Evolutionary conservation across 768 basidiomycete species (phyloP).

Genomic region (Xerocomus potaroensis): DNA sequence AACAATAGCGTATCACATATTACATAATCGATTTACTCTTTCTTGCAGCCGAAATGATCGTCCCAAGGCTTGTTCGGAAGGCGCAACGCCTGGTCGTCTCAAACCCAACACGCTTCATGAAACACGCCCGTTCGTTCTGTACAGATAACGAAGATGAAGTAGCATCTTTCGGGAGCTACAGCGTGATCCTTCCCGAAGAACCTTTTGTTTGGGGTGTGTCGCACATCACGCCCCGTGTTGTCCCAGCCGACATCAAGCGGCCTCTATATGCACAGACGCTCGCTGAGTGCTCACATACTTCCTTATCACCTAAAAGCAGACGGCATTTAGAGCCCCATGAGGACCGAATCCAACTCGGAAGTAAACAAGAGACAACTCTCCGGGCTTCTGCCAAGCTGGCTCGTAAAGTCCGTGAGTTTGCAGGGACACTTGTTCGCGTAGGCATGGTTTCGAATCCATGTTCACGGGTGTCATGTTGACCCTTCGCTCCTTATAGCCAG

Average conservation of each 20-base stretch:
- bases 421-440: conserved; percentile 52
- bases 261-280: conserved; percentile 47
- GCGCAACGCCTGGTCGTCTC: background rate
- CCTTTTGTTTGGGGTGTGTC: conserved; percentile 61
- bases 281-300: background rate
- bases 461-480: background rate
- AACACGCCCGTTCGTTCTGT: conserved; percentile 5
- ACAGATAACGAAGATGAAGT: conserved; percentile 3
- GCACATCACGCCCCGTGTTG: conserved; percentile 52
- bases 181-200: conserved; percentile 60
- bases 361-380: conserved; percentile 47
- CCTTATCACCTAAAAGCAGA: background rate
- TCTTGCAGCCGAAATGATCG: conserved; percentile 5
- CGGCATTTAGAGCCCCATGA: conserved; percentile 5
- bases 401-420: conserved; percentile 50
- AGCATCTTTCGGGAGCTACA: conserved; percentile 48
- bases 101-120: too few relatives aligned
- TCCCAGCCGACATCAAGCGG: conserved; percentile 51
- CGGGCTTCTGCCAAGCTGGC: conserved; percentile 56
- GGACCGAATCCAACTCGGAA: conserved; percentile 45
- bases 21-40: conserved; percentile 1
- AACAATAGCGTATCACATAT: too few relatives aligned
- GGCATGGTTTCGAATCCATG: background rate
- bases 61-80: background rate
- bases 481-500: conserved; percentile 41